Conservation (phyloP, 2,329 filamentous ascomycete species). For the Fusarium heterosporum region DNA sequence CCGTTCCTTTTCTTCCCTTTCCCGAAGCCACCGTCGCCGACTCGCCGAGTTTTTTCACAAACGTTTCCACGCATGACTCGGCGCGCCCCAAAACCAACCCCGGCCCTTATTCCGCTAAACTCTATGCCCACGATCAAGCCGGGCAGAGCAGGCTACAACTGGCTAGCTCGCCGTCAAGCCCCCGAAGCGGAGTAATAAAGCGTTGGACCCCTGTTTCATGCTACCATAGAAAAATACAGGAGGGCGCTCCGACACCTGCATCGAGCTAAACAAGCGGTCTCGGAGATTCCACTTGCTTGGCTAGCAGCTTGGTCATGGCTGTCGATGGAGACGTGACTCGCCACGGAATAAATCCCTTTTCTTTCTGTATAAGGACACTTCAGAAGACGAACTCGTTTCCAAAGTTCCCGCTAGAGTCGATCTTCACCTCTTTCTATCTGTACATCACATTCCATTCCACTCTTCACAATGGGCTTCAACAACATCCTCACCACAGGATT, state of each 20-base stretch:
- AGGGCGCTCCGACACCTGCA: neutral
- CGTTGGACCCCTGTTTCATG: neutral
- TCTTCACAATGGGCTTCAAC: conserved; percentile 34
- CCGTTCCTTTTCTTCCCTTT: neutral
- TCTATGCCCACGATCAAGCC: neutral
- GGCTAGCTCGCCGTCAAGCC: neutral
- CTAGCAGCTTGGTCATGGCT: neutral
- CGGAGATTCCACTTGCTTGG: conserved; percentile 14
- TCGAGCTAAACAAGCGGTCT: conserved; percentile 9
- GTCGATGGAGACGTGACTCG: neutral
- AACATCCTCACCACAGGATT: conserved; percentile 28
- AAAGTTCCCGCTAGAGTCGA: conserved; percentile 12
- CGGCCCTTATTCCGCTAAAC: neutral
- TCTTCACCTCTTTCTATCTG: conserved; percentile 30
- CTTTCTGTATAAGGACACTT: too few species aligned
- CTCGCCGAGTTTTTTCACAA: neutral
- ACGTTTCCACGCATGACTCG: conserved; percentile 2
- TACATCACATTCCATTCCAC: neutral
- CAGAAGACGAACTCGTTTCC: neutral
- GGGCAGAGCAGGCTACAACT: neutral
- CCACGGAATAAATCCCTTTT: neutral
- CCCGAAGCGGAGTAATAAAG: too few species aligned
- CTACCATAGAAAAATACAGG: neutral
- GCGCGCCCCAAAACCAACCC: neutral
- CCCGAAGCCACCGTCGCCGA: neutral